Base-by-base conservation (phyloP, 176 grass and related monocot genomes). In the Musa schizocarpa region DNA sequence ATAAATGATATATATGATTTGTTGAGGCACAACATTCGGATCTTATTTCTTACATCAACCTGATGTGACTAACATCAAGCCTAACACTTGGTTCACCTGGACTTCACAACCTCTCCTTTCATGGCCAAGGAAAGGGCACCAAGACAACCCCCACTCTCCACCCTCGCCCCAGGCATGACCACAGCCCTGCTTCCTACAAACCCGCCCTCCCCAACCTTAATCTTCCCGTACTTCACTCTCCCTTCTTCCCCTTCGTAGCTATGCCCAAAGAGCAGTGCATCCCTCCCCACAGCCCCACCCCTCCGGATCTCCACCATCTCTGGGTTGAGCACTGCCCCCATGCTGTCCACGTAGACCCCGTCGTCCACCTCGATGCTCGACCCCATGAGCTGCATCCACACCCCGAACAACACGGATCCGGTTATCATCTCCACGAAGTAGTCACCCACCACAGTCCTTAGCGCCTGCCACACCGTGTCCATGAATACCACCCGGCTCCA, bases 231-330 rank as follows among this genome's bases (percentile, higher is more conserved):
- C 79, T 82, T 88, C 83, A 92, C 89, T 68, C 69, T 82, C 21
- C 89, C 89, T 13, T 64, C 81, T 59, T 92, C 89, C 23, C 89
- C 89, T 58, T 92, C 89, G 66, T 86, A 92, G 9, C 86, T 79
- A 24, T 92, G 89, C 1, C 89, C 89, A 21, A 92, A 92, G 54
- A 92, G 72, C 83, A 86, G 63, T n/a, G 86, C 86, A 58, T 82
- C 86, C 61, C 76, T 76, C n/a, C 89, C 86, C 8, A 88, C 81
- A 73, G 81, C 78, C 1, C 86, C 79, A 20, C 89, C 89, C 53
- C 76, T 54, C 72, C 84, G 78, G 72, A 92, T 69, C 62, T 71
- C 83, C 83, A 92, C 81, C 86, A 92, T 86, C 78, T 92, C 86
- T 11, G 89, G 89, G 81, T 92, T 92, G 50, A 88, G 80, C 78